Evolutionary conservation across 352 stramenopile genomes (phyloP), one percentile per base, ranked within the genome.

Genomic region (Phytophthora chlamydospora): DNA sequence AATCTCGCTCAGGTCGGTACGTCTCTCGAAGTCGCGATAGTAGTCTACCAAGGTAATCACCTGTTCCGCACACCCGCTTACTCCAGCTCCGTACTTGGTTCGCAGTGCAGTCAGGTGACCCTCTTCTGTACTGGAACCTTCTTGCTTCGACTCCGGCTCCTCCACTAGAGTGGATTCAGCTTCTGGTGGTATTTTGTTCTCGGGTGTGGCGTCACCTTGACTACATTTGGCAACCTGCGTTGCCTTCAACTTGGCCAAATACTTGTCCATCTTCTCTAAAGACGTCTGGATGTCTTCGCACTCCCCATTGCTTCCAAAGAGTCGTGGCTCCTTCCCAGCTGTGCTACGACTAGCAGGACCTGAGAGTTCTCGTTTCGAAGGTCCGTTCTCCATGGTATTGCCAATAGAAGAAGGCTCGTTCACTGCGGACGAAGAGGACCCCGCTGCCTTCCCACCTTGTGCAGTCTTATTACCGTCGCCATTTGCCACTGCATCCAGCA

Each of bases 41-140:
- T 95, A 95, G 55, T 93, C 85, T 11, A 95, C 74, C 38, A 95
- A 71, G 17, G 78, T 85, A 45, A 95, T 82, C 27, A 88, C 83
- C 51, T 95, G 87, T 48, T 91, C 87, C 0, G 75, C 71, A 48
- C 87, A 95, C 10, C 71, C 76, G 27, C 62, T 66, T 36, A 90
- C 70, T 6, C 85, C 80, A 7, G 39, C 14, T 12, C 80, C 81
- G 53, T 95, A 95, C 27, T 80, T 85, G 4, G 73, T 83, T 16
- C 86, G 83, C 29, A 95, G 54, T 10, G 75, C 58, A 19, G 32
- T 39, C 13, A 81, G 44, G 48, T 74, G 35, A 19, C 46, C 39
- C 41, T 55, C 45, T n/a, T 66, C 34, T 14, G 29, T 8, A 4
- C 50, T 31, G 3, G 5, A 16, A 17, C 42, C 33, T 4, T 47